Evolutionary conservation across 371 early-diverging fungal genomes (phyloP), one percentile per base, ranked within the genome.

Genomic region (Aphelidium insulamus): DNA sequence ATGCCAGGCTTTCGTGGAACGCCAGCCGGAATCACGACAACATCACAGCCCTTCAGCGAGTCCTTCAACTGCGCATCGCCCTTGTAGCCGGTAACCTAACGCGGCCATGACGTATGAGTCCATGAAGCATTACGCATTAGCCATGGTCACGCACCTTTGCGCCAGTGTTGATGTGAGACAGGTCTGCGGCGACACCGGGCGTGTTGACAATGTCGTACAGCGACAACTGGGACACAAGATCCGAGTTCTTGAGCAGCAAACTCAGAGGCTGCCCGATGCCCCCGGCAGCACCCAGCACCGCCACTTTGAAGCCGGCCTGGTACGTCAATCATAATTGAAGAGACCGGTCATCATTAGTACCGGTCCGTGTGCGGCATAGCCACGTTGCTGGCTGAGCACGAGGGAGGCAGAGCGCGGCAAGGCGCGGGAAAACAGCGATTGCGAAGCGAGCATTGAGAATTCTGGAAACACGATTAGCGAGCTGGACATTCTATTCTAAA

Each of bases 1-100:
- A 97, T 97, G 41, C 92, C 94, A 42, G 95, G 98, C 77, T 97
- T 97, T 46, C 98, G 74, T 43, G 98, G 95, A 32, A 94, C 88
- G 58, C 98, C 98, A 45, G 98, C 98, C 35, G 98, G 95, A 59
- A 92, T 87, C 46, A 91, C 79, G 40, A 97, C 84, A 39, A 92
- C 55, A 44, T 88, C 76, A 28, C 77, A 68, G 39, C 73, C 91
- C 43, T 66, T 57, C 35, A 97, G 61, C 23, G 94, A 80, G 43
- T 60, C 66, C 60, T 71, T 71, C 57, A 94, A 70, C 49, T 77
- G 57, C 24, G 75, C 82, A 46, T 73, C 72, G 46, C 77, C 71
- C 30, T 51, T 55, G 70, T 75, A 78, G 28, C 95, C 97, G 36
- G 66, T 71, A 33, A 82, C 80, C 69, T 64, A 39, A n/a, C n/a